phyloP scores from a whole-genome alignment of 2,329 filamentous ascomycete genomes.

The Verticillium dahliae region DNA sequence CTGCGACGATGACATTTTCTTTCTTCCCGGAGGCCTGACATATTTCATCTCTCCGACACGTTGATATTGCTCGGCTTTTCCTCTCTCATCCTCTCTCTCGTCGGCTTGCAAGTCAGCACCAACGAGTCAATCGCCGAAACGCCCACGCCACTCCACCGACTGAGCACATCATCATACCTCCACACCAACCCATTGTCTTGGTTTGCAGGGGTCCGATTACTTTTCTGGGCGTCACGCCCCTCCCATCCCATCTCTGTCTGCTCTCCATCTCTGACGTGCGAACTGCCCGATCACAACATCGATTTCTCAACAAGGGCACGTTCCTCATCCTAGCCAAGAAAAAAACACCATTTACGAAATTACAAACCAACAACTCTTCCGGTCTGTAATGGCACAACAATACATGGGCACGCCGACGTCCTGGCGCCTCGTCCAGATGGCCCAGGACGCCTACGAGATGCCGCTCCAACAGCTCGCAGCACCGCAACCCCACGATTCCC shows the following conservation, averaged over 20 bases:
- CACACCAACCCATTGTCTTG: background rate
- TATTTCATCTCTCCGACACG: background rate
- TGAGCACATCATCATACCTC: background rate
- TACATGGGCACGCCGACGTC: conserved; percentile 36
- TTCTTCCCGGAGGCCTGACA: background rate
- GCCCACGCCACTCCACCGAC: background rate
- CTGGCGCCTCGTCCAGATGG: conserved; percentile 33
- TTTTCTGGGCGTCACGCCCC: background rate
- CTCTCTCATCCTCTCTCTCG: background rate
- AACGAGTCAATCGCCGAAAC: background rate
- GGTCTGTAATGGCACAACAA: conserved; percentile 9
- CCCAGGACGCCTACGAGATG: conserved; percentile 31
- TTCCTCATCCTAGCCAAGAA: background rate
- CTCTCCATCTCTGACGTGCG: background rate
- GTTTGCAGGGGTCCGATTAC: background rate
- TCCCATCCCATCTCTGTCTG: background rate
- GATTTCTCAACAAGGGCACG: background rate
- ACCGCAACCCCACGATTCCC: conserved; percentile 37
- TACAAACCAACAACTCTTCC: background rate
- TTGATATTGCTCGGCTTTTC: background rate
- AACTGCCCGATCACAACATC: background rate
- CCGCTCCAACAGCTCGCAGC: conserved; percentile 32
- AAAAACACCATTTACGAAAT: background rate
- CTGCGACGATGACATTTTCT: background rate
- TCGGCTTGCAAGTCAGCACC: background rate